Evolutionary conservation across 495 filamentous ascomycete genomes (phyloP).

Genomic region (Clavariopsis aquatica): DNA sequence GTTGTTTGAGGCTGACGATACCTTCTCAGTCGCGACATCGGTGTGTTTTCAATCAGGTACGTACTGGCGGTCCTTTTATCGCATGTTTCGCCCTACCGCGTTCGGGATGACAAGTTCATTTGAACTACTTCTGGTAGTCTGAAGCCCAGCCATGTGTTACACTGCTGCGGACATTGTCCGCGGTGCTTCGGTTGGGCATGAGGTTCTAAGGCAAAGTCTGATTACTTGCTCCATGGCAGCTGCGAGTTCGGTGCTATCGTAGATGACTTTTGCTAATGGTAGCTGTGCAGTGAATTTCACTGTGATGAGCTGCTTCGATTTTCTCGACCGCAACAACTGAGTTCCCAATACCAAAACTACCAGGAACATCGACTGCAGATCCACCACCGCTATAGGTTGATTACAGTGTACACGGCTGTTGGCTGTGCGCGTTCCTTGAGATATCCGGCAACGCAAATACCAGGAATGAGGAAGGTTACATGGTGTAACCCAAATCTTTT

Average conservation of each 20-base stretch:
- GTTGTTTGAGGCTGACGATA: neutral
- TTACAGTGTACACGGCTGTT: too few relatives aligned
- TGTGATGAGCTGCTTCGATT: too few relatives aligned
- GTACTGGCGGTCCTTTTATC: neutral
- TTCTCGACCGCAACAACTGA: neutral
- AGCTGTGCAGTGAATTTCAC: neutral
- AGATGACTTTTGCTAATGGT: slow-evolving; percentile 6
- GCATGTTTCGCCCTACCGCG: neutral
- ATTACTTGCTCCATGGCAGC: slow-evolving; percentile 33
- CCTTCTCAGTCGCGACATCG: neutral
- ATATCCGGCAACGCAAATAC: too few relatives aligned
- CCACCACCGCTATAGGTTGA: too few relatives aligned
- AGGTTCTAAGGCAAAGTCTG: slow-evolving; percentile 74
- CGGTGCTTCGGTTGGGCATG: slow-evolving; percentile 67
- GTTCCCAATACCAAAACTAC: neutral
- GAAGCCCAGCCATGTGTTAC: slow-evolving; percentile 65
- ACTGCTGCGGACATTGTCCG: slow-evolving; percentile 42
- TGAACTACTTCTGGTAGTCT: slow-evolving; percentile 74
- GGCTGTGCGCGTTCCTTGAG: too few relatives aligned
- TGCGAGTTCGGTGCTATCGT: too few relatives aligned
- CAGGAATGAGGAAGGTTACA: too few relatives aligned
- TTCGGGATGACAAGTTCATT: slow-evolving; percentile 59
- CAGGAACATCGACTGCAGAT: too few relatives aligned
- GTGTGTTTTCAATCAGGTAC: slow-evolving; percentile 24
- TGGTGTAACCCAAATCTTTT: too few relatives aligned